Evolutionary conservation across 345 rosid species (phyloP).

Genomic region (Euphorbia peplus): DNA sequence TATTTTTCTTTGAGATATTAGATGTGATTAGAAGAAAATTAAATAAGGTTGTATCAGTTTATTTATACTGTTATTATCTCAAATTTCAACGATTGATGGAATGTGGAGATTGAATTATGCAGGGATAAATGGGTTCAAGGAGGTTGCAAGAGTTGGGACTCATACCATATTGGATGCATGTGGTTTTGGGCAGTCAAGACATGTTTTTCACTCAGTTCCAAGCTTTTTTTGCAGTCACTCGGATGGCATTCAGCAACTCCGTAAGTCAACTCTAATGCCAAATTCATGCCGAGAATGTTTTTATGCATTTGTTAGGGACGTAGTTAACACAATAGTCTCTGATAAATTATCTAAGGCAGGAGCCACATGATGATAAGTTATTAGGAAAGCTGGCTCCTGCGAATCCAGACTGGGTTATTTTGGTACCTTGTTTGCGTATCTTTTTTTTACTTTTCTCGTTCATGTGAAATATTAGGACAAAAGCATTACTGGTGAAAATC

Average conservation of each 20-base stretch:
- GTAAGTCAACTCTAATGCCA: conserved; percentile 33
- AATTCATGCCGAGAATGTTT: conserved; percentile 52
- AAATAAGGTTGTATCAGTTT: neutral
- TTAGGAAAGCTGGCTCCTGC: neutral
- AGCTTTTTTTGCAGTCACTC: conserved; percentile 34
- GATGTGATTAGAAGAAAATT: neutral
- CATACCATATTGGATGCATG: conserved; percentile 51
- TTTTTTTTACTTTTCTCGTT: neutral
- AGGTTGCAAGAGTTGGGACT: conserved; percentile 47
- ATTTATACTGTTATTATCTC: no score
- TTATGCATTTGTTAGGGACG: conserved; percentile 39
- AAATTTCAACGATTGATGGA: no score
- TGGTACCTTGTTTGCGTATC: neutral
- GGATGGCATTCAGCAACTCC: conserved; percentile 14
- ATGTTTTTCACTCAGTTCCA: conserved; percentile 16
- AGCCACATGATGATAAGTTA: neutral
- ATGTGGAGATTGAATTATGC: conserved; percentile 23
- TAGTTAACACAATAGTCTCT: conserved; percentile 27
- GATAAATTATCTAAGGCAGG: conserved; percentile 14
- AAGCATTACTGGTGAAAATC: neutral
- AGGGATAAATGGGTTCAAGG: conserved; percentile 46
- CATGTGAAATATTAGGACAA: neutral
- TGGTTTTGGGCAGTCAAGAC: conserved; percentile 39
- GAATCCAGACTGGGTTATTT: neutral
- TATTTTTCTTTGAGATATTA: neutral